Evolutionary conservation across 805 yeast species (phyloP).

Genomic region (Sungouiozyma intestinalis): DNA sequence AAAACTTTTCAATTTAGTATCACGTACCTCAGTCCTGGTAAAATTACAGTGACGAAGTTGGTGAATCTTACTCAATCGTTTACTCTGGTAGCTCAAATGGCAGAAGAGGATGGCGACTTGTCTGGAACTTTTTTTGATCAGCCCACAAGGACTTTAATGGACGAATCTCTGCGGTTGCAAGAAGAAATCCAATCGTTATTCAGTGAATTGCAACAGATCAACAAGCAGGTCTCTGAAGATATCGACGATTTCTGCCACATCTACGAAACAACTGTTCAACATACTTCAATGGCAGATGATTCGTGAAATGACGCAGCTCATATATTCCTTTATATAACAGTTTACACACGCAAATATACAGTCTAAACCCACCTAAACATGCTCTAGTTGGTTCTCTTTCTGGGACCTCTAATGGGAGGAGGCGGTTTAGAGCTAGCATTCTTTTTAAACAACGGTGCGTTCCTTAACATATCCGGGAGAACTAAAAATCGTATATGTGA

Average conservation of each 20-base stretch:
- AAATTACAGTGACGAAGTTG: too few species aligned
- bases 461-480: constrained; percentile 77
- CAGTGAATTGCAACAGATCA: constrained; percentile 11
- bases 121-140: background rate
- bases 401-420: constrained; percentile 57
- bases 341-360: too few species aligned
- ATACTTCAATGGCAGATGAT: background rate
- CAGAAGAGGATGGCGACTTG: background rate
- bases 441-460: constrained; percentile 80
- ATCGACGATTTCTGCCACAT: constrained; percentile 24
- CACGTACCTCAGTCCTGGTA: too few species aligned
- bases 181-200: constrained; percentile 17
- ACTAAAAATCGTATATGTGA: constrained; percentile 76
- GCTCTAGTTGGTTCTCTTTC: constrained; percentile 20
- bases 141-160: background rate
- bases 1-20: too few species aligned
- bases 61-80: too few species aligned
- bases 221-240: constrained; percentile 19
- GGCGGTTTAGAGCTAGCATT: constrained; percentile 43
- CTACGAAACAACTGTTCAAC: constrained; percentile 5
- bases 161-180: constrained; percentile 12
- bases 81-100: background rate
- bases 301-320: too few species aligned
- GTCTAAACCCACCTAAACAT: background rate
- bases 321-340: too few species aligned